Percentiles rank a stretch among this genome's conserved stretches.
These are phyloP conservation scores for Hura crepitans DNA, from an alignment of 441 rosid genomes.

Conservation along the genomic window DNA sequence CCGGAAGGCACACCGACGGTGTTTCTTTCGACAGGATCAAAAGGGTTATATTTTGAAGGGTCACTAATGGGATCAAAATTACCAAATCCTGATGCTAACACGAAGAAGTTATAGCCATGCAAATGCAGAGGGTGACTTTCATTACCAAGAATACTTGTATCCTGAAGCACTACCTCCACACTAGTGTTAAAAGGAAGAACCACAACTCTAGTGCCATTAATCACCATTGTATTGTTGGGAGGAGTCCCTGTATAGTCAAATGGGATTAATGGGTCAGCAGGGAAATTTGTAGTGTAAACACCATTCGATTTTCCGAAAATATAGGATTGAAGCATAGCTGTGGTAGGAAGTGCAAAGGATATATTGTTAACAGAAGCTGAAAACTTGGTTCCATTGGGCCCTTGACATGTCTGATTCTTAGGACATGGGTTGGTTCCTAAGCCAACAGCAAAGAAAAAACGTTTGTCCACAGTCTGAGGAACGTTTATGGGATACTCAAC, in stretches of 20 bases:
- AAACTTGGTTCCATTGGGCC: slow-evolving; percentile 52
- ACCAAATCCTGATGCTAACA: slow-evolving; percentile 59
- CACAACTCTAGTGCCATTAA: slow-evolving; percentile 41
- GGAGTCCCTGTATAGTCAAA: slow-evolving; percentile 64
- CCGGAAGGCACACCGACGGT: slow-evolving; percentile 58
- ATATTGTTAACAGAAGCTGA: slow-evolving; percentile 59
- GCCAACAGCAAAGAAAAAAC: slow-evolving; percentile 52
- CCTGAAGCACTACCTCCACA: slow-evolving; percentile 63
- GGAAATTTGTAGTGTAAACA: slow-evolving; percentile 52
- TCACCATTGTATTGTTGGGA: slow-evolving; percentile 48
- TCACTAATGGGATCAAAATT: slow-evolving; percentile 46
- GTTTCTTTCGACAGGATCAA: slow-evolving; percentile 64
- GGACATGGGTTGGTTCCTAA: slow-evolving; percentile 58
- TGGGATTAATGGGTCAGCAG: slow-evolving; percentile 34
- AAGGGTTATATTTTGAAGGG: slow-evolving; percentile 42
- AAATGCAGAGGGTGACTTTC: slow-evolving; percentile 74
- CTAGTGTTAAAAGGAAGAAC: slow-evolving; percentile 50
- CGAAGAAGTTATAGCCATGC: slow-evolving; percentile 57
- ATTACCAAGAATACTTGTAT: slow-evolving; percentile 55
- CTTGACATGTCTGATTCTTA: slow-evolving; percentile 55
- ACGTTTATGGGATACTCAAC: slow-evolving; percentile 48
- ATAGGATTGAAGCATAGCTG: slow-evolving; percentile 49
- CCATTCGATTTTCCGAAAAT: slow-evolving; percentile 35
- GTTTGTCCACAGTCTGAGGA: slow-evolving; percentile 40
- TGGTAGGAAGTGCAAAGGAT: slow-evolving; percentile 44